Base-by-base conservation (phyloP, 805 yeast genomes). In the Ogataea zsoltii region DNA sequence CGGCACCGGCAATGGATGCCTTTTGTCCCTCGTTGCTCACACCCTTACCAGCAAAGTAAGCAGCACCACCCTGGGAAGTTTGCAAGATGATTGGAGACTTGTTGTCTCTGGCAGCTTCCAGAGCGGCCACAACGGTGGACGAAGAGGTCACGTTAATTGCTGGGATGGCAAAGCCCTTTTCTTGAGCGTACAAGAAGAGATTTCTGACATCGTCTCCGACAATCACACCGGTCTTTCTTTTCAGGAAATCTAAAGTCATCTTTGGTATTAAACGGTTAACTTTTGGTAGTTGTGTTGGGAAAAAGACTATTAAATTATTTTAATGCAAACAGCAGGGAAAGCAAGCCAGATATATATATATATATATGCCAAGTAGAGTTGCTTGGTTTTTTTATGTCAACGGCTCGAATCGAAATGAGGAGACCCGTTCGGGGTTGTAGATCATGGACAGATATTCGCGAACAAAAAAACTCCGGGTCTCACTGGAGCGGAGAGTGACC, bases 11-110 rank as follows among this genome's bases (percentile, higher is more conserved):
- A 73, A 94, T 88, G 53, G 98, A 85, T 51, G 98, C 99, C 65
- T 76, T 75, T 78, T 94, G 98, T 79, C 88, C 85, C 64, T 78
- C 79, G 87, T 94, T 94, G 70, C 80, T 79, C 61, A 94, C 90
- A 77, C 98, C 99, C 83, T 94, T 94, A 77, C 99, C 99, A 56
- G 99, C 99, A 70, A 94, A 94, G 88, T 83, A 94, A 55, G 98
- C 98, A 60, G 99, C 96, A 80, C 99, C 99, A 78, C 99, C 99
- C 74, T 94, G 90, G 51, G 98, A 92, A 61, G 92, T 83, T 77
- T 94, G 99, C 68, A 94, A 76, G 70, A 94, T 88, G 75, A 94
- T 90, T 76, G 99, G 99, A 53, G 96, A 82, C 60, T 85, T 80
- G 76, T 76, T 80, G 74, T 94, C 97, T 73, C 96, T 88, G 51